These are phyloP conservation scores for Nematocida minor DNA, from an alignment of 371 early-diverging fungal genomes.

Conservation along the genomic window DNA sequence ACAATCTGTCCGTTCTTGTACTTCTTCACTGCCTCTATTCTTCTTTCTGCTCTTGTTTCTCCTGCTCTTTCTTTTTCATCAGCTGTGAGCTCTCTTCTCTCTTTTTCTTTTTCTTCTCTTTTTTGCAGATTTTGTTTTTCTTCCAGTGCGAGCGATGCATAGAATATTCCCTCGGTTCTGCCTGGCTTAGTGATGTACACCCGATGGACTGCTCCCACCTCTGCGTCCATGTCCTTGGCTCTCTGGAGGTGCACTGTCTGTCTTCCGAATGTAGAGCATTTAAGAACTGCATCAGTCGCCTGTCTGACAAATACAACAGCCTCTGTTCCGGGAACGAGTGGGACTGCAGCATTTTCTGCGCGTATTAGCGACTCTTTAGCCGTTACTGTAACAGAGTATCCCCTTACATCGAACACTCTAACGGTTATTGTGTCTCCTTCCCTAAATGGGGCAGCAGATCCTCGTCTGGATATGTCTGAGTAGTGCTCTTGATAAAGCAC, in stretches of 20 bases:
- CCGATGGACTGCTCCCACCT: too few species aligned
- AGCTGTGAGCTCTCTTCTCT: not conserved
- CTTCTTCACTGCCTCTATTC: not conserved
- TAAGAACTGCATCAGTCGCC: not conserved
- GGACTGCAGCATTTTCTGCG: not conserved
- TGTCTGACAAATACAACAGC: not conserved
- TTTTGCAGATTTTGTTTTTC: not conserved
- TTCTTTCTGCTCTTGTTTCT: not conserved
- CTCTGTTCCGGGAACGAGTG: not conserved
- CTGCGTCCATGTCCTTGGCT: not conserved
- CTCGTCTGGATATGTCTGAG: constrained; percentile 6
- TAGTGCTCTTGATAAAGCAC: constrained; percentile 3
- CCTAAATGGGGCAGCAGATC: not conserved
- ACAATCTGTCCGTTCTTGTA: constrained; percentile 35
- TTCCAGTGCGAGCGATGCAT: too few species aligned
- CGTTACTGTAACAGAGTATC: constrained; percentile 17
- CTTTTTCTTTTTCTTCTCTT: not conserved
- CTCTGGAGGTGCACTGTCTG: not conserved
- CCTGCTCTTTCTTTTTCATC: not conserved
- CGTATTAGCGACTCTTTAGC: constrained; percentile 30
- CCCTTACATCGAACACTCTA: not conserved
- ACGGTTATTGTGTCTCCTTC: constrained; percentile 4
- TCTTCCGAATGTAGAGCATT: constrained; percentile 2
- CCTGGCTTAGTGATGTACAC: too few species aligned
- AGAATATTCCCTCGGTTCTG: too few species aligned